Conservation (phyloP, 2,329 filamentous ascomycete species). For the Neofusicoccum kwambonambiense region DNA sequence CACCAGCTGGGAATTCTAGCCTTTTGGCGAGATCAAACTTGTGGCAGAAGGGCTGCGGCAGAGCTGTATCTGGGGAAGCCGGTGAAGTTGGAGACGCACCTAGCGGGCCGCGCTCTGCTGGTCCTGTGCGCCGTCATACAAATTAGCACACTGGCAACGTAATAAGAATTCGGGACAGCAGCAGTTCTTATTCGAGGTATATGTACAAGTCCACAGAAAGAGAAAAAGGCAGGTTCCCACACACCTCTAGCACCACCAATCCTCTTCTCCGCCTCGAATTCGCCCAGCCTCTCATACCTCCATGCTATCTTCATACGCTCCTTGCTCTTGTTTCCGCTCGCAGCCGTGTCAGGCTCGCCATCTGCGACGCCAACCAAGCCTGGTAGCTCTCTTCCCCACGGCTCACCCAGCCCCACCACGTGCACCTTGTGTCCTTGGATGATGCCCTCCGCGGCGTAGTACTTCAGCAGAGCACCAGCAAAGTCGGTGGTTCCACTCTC, state of each 20-base stretch:
- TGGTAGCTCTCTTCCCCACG: constrained; percentile 81
- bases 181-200: constrained; percentile 9
- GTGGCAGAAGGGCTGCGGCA: constrained; percentile 46
- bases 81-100: background rate
- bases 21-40: constrained; percentile 54
- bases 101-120: constrained; percentile 7
- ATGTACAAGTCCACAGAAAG: constrained; percentile 17
- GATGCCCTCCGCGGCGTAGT: constrained; percentile 90
- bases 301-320: constrained; percentile 99
- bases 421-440: constrained; percentile 89
- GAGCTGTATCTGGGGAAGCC: constrained; percentile 21
- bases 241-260: constrained; percentile 59
- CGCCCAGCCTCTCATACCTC: constrained; percentile 85
- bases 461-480: constrained; percentile 76
- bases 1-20: constrained; percentile 41
- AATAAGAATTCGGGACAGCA: background rate
- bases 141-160: constrained; percentile 20
- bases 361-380: constrained; percentile 59
- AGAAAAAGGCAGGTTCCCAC: constrained; percentile 26
- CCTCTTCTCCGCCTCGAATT: constrained; percentile 57
- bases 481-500: constrained; percentile 95
- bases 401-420: constrained; percentile 74
- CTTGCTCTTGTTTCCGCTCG: constrained; percentile 39
- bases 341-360: constrained; percentile 32
- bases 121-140: background rate